Evolutionary conservation across 805 yeast genomes (phyloP).

Genomic region (Yarrowia yakushimensis): DNA sequence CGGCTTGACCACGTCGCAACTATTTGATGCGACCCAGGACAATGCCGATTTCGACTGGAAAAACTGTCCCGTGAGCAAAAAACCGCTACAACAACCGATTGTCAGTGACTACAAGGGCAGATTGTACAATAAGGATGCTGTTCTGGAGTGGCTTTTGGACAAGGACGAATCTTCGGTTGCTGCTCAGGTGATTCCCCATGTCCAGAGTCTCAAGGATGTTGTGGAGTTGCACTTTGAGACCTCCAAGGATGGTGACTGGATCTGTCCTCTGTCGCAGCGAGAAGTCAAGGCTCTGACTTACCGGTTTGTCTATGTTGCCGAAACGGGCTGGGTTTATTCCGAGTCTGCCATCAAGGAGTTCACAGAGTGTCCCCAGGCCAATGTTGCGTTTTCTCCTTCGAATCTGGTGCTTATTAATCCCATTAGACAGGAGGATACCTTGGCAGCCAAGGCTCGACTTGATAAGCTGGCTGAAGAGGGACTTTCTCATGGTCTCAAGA

Average conservation of each 20-base stretch:
- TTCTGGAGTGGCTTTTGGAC: slow-evolving; percentile 52
- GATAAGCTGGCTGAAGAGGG: slow-evolving; percentile 26
- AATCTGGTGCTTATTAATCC: slow-evolving; percentile 32
- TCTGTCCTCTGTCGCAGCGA: slow-evolving; percentile 41
- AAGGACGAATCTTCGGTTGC: slow-evolving; percentile 35
- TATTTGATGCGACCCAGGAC: slow-evolving; percentile 32
- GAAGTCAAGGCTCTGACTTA: slow-evolving; percentile 39
- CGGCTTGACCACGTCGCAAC: slow-evolving; percentile 31
- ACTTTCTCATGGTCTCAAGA: slow-evolving; percentile 29
- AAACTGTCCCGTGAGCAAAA: slow-evolving; percentile 47
- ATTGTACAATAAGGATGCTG: slow-evolving; percentile 57
- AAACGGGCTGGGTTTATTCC: slow-evolving; percentile 34
- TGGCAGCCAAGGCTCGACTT: slow-evolving; percentile 29
- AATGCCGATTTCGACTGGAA: slow-evolving; percentile 40
- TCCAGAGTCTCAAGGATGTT: slow-evolving; percentile 43
- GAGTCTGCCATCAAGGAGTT: slow-evolving; percentile 30
- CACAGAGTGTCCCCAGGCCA: slow-evolving; percentile 5
- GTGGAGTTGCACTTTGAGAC: slow-evolving; percentile 40
- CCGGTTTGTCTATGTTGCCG: slow-evolving; percentile 45
- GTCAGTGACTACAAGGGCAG: slow-evolving; percentile 65
- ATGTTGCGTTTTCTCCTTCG: neutral
- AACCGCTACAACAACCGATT: slow-evolving; percentile 46
- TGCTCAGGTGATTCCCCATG: slow-evolving; percentile 39
- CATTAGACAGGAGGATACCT: slow-evolving; percentile 26
- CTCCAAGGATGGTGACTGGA: slow-evolving; percentile 32